These are phyloP conservation scores for Zychaea mexicana DNA, from an alignment of 371 early-diverging fungal genomes.

Conservation along the genomic window DNA sequence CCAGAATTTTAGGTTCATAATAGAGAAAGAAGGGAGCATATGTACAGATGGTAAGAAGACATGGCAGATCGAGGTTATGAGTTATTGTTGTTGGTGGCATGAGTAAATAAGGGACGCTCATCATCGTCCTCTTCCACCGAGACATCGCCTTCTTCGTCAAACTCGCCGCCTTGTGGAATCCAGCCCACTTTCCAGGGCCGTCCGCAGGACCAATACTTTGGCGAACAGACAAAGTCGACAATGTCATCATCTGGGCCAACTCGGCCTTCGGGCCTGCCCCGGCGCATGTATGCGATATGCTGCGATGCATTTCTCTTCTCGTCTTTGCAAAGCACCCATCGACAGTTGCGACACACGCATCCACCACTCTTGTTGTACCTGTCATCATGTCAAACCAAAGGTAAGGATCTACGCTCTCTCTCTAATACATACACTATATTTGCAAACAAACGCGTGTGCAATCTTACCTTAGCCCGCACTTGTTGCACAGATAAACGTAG, in stretches of 20 bases:
- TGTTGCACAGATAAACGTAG: conserved; percentile 55
- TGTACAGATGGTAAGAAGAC: background rate
- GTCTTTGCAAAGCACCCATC: conserved; percentile 56
- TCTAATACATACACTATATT: too few species aligned
- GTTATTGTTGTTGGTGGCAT: background rate
- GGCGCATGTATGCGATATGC: conserved; percentile 44
- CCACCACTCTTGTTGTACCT: conserved; percentile 55
- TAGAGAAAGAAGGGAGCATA: background rate
- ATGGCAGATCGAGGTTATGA: background rate
- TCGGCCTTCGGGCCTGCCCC: conserved; percentile 32
- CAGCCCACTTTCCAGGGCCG: conserved; percentile 53
- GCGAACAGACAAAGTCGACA: conserved; percentile 43
- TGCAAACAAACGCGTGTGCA: background rate
- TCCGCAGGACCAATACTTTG: conserved; percentile 53
- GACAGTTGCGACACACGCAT: conserved; percentile 51
- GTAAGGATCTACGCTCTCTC: too few species aligned
- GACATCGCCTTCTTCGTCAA: conserved; percentile 4
- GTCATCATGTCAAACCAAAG: conserved; percentile 11
- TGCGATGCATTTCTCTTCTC: conserved; percentile 51
- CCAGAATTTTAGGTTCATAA: background rate
- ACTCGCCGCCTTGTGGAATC: conserved; percentile 27
- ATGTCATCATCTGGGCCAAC: conserved; percentile 45
- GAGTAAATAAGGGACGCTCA: background rate
- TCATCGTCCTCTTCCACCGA: background rate
- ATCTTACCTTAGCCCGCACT: conserved; percentile 53